These are phyloP conservation scores for Anacardium occidentale DNA, from an alignment of 345 rosid genomes.

Conservation along the genomic window DNA sequence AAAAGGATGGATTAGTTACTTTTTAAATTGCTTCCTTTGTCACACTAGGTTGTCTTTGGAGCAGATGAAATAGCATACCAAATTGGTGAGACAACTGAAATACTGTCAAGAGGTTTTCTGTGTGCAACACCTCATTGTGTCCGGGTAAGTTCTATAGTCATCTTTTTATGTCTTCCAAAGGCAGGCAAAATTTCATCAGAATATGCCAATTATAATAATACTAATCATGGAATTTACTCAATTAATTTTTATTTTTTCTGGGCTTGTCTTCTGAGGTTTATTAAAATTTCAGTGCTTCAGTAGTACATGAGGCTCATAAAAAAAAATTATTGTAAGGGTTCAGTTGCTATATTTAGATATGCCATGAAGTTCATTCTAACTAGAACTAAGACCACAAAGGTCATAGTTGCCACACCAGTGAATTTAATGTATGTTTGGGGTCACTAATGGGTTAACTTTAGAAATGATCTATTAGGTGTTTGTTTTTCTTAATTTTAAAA, in stretches of 20 bases:
- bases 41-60: conserved; percentile 63
- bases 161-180: not conserved
- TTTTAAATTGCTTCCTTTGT: conserved; percentile 10
- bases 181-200: not conserved
- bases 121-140: conserved; percentile 97
- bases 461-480: no score
- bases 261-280: not conserved
- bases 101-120: conserved; percentile 75
- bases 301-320: not conserved
- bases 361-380: not conserved
- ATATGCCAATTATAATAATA: not conserved
- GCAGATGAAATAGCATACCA: conserved; percentile 93
- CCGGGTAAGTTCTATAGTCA: conserved; percentile 47
- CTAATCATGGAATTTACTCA: not conserved
- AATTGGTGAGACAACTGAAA: conserved; percentile 88
- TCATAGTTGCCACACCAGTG: not conserved
- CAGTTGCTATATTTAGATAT: not conserved
- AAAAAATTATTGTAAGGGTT: not conserved
- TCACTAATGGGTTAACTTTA: no score
- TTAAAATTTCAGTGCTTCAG: not conserved
- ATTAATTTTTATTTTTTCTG: not conserved
- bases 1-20: not conserved
- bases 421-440: no score
- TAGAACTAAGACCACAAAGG: not conserved
- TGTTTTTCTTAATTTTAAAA: no score